Evolutionary conservation across 371 early-diverging fungal species (phyloP), one percentile per base, ranked within the genome.

Genomic region (Mortierella sp.): DNA sequence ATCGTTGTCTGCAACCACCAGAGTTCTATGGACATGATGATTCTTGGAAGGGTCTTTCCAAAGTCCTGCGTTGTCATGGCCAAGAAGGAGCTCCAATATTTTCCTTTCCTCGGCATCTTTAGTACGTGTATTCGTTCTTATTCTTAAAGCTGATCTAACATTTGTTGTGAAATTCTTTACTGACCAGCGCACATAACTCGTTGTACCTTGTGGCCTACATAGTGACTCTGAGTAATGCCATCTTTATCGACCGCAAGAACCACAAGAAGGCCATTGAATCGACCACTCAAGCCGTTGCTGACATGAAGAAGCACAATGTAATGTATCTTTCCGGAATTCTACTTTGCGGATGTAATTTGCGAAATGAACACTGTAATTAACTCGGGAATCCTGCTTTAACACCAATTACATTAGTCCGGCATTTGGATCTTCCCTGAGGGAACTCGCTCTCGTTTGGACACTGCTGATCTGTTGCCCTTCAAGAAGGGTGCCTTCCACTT

Each of bases 351-450:
- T 37, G 9, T 61, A 26, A n/a, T n/a, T n/a, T n/a, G n/a, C n/a
- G n/a, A n/a, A n/a, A n/a, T 13, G 9, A 6, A 22, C 37, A 22
- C 22, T 61, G 16, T 31, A 37, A 6, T 39, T 61, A 19, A 61
- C n/a, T 22, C 2, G 3, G 19, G 6, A 61, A 8, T 11, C 24
- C 34, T 48, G 19, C 53, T 48, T 37, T 16, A 41, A 48, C 22
- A 22, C 24, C 24, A 45, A 58, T 55, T 24, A 39, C n/a, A n/a
- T 16, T 81, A 95, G 90, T 88, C 89, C 29, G 92, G 93, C 44
- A 93, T 98, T 19, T 96, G 92, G 89, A 88, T 98, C 66, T 97
- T 94, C 88, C 97, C 98, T 39, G 99, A 98, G 87, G 98, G 98
- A 64, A 98, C 98, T 7, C 94, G 98, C 41, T 93, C 95, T 7